Conservation (phyloP, 2,329 filamentous ascomycete species). For the Penicillium olsonii region DNA sequence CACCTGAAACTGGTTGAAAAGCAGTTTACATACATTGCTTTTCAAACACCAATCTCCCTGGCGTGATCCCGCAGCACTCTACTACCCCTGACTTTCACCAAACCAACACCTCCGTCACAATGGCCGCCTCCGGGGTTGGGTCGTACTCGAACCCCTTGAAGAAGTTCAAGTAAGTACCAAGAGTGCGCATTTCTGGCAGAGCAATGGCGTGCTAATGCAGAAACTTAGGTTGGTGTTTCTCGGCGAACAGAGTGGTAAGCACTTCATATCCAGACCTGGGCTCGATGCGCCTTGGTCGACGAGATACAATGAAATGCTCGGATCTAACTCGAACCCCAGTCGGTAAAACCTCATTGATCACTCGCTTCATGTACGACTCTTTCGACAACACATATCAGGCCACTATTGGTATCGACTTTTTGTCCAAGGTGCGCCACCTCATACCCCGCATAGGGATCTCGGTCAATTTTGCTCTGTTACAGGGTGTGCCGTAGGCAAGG, state of each 20-base stretch:
- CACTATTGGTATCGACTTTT: constrained; percentile 98
- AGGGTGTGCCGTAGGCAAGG: not conserved
- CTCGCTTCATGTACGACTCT: constrained; percentile 99
- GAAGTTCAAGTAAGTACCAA: constrained; percentile 86
- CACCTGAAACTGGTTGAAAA: constrained; percentile 1
- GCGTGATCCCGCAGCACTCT: constrained; percentile 2
- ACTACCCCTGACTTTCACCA: constrained; percentile 35
- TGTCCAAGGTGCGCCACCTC: constrained; percentile 75
- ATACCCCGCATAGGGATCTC: constrained; percentile 4
- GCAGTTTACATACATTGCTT: not conserved
- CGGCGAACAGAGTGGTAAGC: constrained; percentile 92
- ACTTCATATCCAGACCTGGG: constrained; percentile 8
- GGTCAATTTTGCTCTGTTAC: not conserved
- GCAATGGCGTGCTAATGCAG: constrained; percentile 28
- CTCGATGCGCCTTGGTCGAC: constrained; percentile 1
- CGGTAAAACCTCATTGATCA: constrained; percentile 97
- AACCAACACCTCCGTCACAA: constrained; percentile 50
- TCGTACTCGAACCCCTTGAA: constrained; percentile 99
- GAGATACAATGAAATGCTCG: not conserved
- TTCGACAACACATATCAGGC: constrained; percentile 99
- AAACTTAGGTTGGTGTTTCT: constrained; percentile 82
- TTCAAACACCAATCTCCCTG: constrained; percentile 4
- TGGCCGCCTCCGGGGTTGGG: constrained; percentile 77
- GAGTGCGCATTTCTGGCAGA: too few species aligned
- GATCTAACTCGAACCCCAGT: constrained; percentile 57